Percentiles rank a stretch among this genome's conserved stretches.
Conservation (phyloP, 257 asterid genomes). For the Primulina tabacum region DNA sequence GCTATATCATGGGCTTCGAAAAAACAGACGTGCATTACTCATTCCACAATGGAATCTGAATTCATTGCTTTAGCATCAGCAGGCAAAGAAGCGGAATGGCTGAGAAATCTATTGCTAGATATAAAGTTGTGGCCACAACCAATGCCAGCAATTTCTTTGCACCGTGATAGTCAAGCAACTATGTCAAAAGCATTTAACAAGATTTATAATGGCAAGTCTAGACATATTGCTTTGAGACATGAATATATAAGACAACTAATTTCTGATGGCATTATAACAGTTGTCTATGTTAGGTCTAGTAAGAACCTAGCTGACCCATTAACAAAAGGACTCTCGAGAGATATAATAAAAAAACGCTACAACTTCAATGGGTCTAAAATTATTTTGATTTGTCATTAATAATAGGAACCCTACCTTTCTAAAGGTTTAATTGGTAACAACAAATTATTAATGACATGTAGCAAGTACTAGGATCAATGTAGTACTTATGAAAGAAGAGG, state of each 20-base stretch:
- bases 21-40: background rate
- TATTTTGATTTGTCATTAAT: background rate
- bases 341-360: background rate
- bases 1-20: background rate
- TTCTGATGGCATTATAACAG: background rate
- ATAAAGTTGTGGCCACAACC: slow-evolving; percentile 1
- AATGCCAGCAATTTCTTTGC: background rate
- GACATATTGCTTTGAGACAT: slow-evolving; percentile 8
- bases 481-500: background rate
- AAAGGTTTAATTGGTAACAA: no score
- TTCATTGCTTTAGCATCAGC: background rate
- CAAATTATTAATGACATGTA: background rate
- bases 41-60: slow-evolving; percentile 3
- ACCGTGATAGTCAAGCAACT: slow-evolving; percentile 3
- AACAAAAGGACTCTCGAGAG: background rate
- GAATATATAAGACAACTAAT: background rate
- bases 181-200: background rate
- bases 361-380: background rate
- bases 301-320: background rate
- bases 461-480: background rate
- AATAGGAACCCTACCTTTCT: background rate
- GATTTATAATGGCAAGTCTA: background rate
- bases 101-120: background rate
- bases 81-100: slow-evolving; percentile 7
- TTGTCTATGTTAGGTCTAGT: background rate